Evolutionary conservation across 768 basidiomycete genomes (phyloP), one percentile per base, ranked within the genome.

Genomic region (Rhizopogon sp.): DNA sequence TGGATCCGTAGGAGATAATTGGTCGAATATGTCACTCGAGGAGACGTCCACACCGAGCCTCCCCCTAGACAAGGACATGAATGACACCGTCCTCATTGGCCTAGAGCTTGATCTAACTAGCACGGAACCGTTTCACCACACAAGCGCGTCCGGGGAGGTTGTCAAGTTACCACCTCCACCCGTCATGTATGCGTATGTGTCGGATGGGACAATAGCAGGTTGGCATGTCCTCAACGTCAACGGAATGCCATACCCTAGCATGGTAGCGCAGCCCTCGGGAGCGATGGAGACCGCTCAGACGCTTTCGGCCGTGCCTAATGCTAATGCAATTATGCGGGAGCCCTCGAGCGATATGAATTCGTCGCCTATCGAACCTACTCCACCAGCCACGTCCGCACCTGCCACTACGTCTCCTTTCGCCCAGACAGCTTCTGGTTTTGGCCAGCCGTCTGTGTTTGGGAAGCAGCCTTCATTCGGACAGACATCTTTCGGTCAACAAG

Each of bases 131-230:
- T 76, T 68, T 58, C 66, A 56, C 7, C 69, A 72, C 52, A 71
- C 71, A 10, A 71, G 68, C 10, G 62, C 73, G 14, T 75, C 76
- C 0, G 77, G 77, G 4, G 78, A 79, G 58, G 66, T 65, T 13
- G 62, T 71, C 6, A 73, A 74, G 11, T 57, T 77, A 2, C 78
- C 80, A 10, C 71, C 79, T 9, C 75, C 76, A 11, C 90, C 90
- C 0, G 74, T 90, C 53, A 70, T 90, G 68, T 90, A 83, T 65
- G 84, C 81, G 3, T 91, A 88, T 67, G 76, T 88, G 10, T 89
- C 84, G 52, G 90, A 93, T 62, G 90, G 90, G 17, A 88, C 88
- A 0, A 53, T 93, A 22, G 79, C 83, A 46, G 90, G 76, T 3
- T 93, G 90, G 88, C 75, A 83, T 64, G 63, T 87, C 20, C 79